A percentile compares a stretch with the other conserved stretches of the same genome.
Evolutionary conservation across 148 eudicot species (phyloP).

Genomic region (Gaultheria prostrata): DNA sequence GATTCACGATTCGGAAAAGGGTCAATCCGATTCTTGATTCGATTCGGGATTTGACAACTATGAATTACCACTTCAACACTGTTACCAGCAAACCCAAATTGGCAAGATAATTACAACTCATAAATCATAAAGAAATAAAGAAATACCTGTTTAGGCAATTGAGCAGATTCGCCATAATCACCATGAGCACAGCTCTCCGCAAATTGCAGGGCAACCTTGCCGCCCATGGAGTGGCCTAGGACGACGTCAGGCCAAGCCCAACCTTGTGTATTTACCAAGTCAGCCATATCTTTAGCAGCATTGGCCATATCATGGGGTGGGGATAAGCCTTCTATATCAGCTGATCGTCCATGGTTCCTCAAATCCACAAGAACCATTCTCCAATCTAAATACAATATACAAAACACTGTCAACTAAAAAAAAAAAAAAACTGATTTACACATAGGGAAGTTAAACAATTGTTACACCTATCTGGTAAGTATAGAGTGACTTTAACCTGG

Average conservation of each 20-base stretch:
- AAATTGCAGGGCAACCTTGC: slow-evolving; percentile 86
- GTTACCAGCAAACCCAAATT: background rate
- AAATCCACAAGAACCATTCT: slow-evolving; percentile 82
- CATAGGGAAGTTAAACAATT: background rate
- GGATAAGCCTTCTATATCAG: slow-evolving; percentile 52
- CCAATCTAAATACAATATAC: slow-evolving; percentile 55
- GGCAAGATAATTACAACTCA: background rate
- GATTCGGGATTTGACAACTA: no score
- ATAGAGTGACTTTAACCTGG: background rate
- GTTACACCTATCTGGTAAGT: background rate
- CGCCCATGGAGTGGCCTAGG: slow-evolving; percentile 95
- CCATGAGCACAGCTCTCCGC: slow-evolving; percentile 64
- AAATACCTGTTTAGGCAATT: slow-evolving; percentile 81
- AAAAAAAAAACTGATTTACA: background rate
- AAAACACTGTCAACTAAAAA: background rate
- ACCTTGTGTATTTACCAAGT: slow-evolving; percentile 63
- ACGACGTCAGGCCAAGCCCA: slow-evolving; percentile 96
- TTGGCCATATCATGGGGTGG: slow-evolving; percentile 76
- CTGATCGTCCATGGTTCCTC: slow-evolving; percentile 88
- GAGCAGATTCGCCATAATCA: slow-evolving; percentile 58
- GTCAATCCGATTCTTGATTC: no score
- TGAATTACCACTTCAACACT: background rate
- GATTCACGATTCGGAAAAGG: no score
- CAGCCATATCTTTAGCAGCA: slow-evolving; percentile 89
- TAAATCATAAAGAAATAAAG: background rate